Evolutionary conservation across 2,329 filamentous ascomycete species (phyloP), one percentile per base, ranked within the genome.

Genomic region (Sporothrix brunneoviolacea): DNA sequence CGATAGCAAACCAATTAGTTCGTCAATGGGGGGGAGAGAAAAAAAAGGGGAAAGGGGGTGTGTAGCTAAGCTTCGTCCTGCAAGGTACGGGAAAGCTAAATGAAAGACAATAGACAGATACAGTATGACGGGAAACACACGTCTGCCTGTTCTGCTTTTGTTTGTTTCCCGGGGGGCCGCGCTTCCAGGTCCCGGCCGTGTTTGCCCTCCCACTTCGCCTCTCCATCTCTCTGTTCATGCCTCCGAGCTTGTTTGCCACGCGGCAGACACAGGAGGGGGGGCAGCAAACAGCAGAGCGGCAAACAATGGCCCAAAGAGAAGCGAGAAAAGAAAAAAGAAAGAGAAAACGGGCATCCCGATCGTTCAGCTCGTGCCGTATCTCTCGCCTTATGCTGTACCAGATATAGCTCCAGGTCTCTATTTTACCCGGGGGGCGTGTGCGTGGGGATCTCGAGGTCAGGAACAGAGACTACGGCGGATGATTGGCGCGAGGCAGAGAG

Each of bases 361-460:
- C 36, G n/a, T 19, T 13, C 21, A 36, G 15, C 10, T 27, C 15
- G 13, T 32, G 16, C 4, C 10, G 8, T 32, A 13, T n/a, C 28
- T 16, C 41, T 45, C 28, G 24, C 18, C 24, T 43, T 46, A 37
- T 15, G 21, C 32, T 46, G 36, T 16, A 36, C 43, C 19, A 27
- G 43, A 3, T 46, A 36, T 18, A 8, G 32, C 32, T 32, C 32
- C 21, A 36, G 4, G 33, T 36, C 32, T 22, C 8, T 32, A 27
- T 32, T 42, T 46, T 46, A 46, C 32, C 43, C 43, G 32, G 43
- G 33, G 43, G 32, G 27, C 18, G 41, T 44, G 41, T 30, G 41
- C 41, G 18, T 27, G 28, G 4, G 6, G 12, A 22, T 12, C 33
- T 16, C n/a, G 19, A 6, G 13, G 27, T 16, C 41, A 44, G 41